A percentile compares a stretch with the other conserved stretches of the same genome.
Conservation (phyloP, 202 grass and related monocot genomes). For the Miscanthus sacchariflorus region DNA sequence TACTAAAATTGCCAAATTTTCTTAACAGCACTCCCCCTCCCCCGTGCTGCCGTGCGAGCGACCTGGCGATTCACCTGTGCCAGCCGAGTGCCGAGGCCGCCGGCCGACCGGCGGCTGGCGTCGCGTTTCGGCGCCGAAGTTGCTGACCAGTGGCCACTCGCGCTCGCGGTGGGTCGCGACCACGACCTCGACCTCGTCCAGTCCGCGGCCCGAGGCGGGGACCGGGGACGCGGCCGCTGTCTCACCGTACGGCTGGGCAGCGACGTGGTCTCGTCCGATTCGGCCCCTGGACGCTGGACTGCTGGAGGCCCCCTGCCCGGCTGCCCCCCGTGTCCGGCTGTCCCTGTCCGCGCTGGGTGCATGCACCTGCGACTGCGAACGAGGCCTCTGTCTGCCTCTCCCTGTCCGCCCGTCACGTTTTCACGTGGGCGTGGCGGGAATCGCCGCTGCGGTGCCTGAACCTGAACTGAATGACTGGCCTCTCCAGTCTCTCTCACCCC, state of each 20-base stretch:
- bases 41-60: background rate
- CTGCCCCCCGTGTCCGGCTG: no score
- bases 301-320: background rate
- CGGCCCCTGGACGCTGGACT: constrained; percentile 3
- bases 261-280: constrained; percentile 28
- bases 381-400: no score
- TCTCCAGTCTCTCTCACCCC: no score
- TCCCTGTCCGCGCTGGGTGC: background rate
- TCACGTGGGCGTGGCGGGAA: constrained; percentile 24
- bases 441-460: background rate
- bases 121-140: constrained; percentile 25
- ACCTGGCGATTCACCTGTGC: constrained; percentile 6
- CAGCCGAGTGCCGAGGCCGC: background rate
- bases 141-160: constrained; percentile 12
- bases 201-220: background rate
- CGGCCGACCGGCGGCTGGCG: no score
- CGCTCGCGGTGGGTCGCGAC: background rate
- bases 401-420: constrained; percentile 6
- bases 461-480: no score
- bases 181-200: background rate
- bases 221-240: background rate
- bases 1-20: no score
- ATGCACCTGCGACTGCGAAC: background rate
- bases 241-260: background rate
- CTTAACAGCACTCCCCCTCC: no score